These are phyloP conservation scores for Nicotiana obtusifolia DNA, from an alignment of 257 asterid genomes.

Conservation along the genomic window DNA sequence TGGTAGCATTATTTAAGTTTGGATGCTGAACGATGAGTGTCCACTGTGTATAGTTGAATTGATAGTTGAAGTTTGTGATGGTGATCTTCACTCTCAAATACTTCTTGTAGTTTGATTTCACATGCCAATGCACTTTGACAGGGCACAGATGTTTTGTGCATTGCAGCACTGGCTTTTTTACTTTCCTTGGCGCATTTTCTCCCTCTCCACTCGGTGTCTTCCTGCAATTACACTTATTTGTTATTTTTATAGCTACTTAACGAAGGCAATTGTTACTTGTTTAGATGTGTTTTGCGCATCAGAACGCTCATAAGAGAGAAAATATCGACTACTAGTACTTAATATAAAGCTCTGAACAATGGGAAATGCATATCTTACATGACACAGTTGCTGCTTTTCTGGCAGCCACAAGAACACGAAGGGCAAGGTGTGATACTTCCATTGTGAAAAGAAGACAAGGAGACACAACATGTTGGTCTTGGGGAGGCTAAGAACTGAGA, in stretches of 20 bases:
- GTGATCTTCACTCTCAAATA: constrained; percentile 63
- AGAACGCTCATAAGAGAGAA: not conserved
- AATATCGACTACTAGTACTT: not conserved
- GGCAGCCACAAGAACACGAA: constrained; percentile 67
- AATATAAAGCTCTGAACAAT: not conserved
- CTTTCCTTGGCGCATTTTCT: constrained; percentile 50
- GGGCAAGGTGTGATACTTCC: constrained; percentile 59
- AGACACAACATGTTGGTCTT: constrained; percentile 59
- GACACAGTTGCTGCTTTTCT: constrained; percentile 48
- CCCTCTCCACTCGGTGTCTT: constrained; percentile 34
- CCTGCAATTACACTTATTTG: not conserved
- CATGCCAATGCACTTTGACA: constrained; percentile 73
- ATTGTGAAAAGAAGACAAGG: constrained; percentile 70
- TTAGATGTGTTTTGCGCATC: not conserved
- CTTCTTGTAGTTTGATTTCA: constrained; percentile 51
- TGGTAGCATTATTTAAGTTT: constrained; percentile 58
- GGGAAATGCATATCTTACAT: constrained; percentile 26
- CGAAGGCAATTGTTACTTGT: constrained; percentile 34
- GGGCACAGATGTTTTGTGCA: constrained; percentile 80
- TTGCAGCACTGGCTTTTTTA: constrained; percentile 43
- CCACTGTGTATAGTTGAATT: constrained; percentile 70
- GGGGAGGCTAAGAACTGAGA: constrained; percentile 50
- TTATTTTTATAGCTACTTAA: not conserved
- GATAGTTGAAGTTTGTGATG: constrained; percentile 57
- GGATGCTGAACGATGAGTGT: constrained; percentile 75